Evolutionary conservation across 2,329 filamentous ascomycete genomes (phyloP).

Genomic region (Scorias spongiosa): DNA sequence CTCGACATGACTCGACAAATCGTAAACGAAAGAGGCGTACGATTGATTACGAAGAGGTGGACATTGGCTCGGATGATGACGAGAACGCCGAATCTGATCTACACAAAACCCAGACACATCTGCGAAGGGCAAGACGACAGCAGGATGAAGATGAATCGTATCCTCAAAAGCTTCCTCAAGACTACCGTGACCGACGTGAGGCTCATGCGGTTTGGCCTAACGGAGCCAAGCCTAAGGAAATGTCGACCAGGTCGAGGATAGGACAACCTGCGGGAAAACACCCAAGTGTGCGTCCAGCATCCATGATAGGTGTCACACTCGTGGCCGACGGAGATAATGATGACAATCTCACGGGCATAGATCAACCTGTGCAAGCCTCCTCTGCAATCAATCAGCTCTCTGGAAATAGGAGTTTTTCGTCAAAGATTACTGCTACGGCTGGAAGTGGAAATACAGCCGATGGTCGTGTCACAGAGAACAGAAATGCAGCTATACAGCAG

Average conservation of each 20-base stretch:
- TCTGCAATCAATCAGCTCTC: neutral
- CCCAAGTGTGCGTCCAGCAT: conserved; percentile 16
- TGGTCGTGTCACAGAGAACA: neutral
- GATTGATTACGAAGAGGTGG: conserved; percentile 30
- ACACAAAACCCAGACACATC: neutral
- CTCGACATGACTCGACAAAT: conserved; percentile 6
- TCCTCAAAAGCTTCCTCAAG: conserved; percentile 27
- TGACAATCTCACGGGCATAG: conserved; percentile 5
- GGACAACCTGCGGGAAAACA: conserved; percentile 9
- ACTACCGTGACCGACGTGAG: conserved; percentile 16
- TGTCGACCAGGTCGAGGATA: neutral
- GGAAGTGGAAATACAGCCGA: too few species aligned
- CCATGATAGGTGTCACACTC: conserved; percentile 16
- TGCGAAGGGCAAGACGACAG: neutral
- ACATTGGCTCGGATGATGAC: conserved; percentile 31
- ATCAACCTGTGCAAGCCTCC: neutral
- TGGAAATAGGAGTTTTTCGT: neutral
- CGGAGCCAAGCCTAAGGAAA: too few species aligned
- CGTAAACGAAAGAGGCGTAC: conserved; percentile 9
- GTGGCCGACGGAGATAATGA: conserved; percentile 19
- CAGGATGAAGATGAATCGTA: neutral
- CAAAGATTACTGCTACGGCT: neutral
- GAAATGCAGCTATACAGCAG: conserved; percentile 7
- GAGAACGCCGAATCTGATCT: conserved; percentile 14
- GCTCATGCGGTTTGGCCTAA: too few species aligned